Evolutionary conservation across 495 filamentous ascomycete genomes (phyloP), one percentile per base, ranked within the genome.

Genomic region (Pyrenula massariospora): DNA sequence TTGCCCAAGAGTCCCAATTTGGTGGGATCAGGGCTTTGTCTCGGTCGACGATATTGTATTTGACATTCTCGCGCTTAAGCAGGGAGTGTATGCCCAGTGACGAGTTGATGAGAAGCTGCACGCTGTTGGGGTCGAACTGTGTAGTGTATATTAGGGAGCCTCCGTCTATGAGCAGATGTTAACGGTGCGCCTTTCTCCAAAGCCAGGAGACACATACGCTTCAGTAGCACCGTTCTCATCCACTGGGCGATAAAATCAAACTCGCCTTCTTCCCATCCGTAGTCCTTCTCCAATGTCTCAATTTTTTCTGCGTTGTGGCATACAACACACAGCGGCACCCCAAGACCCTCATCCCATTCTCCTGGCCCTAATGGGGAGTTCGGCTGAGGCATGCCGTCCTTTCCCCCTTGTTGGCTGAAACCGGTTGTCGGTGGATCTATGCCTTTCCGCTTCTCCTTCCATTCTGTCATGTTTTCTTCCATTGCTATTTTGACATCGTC

Each of bases 1-100:
- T 99, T 24, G 89, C 92, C 90, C 92, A 96, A 0, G 91, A 95
- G 68, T 99, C 93, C 94, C 94, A 97, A 66, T 95, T 95, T 11
- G 90, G 86, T 2, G 93, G 94, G 1, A 99, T 84, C 0, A 96
- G 76, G 25, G 97, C 86, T 74, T 92, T 95, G 67, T 97, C 94
- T 25, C 94, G 77, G 67, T 97, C 94, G 59, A 96, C 94, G 54
- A 96, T 87, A 64, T 97, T 96, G 69, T 93, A 88, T 70, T 91
- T 96, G 23, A 96, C 73, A 48, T 84, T 81, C 59, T 89, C 84
- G 65, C 85, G 81, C 68, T 90, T 88, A 12, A 94, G 68, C 54
- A 92, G 77, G n/a, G 89, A 95, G 58, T 89, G 87, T 62, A 97
- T 94, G 15, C 88, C 90, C 42, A 97, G 74, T 48, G 87, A 86